phyloP scores from a whole-genome alignment of 2,329 filamentous ascomycete species.

The Xylaria digitata region DNA sequence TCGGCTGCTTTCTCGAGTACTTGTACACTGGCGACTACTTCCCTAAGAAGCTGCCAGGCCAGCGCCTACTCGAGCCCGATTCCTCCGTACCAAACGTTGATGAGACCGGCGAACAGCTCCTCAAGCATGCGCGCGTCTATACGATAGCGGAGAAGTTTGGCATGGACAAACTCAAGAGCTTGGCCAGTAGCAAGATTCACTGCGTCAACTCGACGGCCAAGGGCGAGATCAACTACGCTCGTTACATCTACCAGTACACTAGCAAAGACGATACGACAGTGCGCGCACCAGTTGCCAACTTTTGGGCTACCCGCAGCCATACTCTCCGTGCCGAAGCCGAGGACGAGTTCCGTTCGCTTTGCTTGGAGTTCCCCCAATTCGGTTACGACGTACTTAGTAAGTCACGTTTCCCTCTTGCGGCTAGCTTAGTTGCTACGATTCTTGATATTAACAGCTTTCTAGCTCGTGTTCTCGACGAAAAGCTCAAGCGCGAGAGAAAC shows the following conservation, averaged over 20 bases:
- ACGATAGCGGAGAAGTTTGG: slow-evolving; percentile 85
- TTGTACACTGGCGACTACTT: slow-evolving; percentile 91
- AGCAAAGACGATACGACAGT: slow-evolving; percentile 75
- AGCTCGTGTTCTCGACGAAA: slow-evolving; percentile 74
- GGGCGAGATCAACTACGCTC: slow-evolving; percentile 91
- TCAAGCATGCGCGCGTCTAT: slow-evolving; percentile 90
- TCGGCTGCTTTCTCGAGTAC: slow-evolving; percentile 83
- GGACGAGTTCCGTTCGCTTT: slow-evolving; percentile 84
- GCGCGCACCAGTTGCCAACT: slow-evolving; percentile 85
- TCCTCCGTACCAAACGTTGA: slow-evolving; percentile 74
- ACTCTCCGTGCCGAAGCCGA: slow-evolving; percentile 87
- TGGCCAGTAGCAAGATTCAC: slow-evolving; percentile 91
- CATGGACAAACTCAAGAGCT: slow-evolving; percentile 73
- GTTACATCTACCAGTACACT: slow-evolving; percentile 88
- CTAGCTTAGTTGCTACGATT: slow-evolving; percentile 14
- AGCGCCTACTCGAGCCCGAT: slow-evolving; percentile 76
- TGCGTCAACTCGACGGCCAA: slow-evolving; percentile 87
- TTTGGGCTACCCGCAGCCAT: slow-evolving; percentile 86
- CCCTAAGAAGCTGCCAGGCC: slow-evolving; percentile 72
- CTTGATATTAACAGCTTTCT: slow-evolving; percentile 23
- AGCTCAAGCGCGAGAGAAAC: slow-evolving; percentile 71
- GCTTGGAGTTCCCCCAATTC: slow-evolving; percentile 90
- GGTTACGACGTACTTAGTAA: slow-evolving; percentile 90
- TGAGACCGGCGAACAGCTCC: slow-evolving; percentile 81
- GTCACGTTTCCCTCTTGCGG: slow-evolving; percentile 45